phyloP scores from a whole-genome alignment of 768 basidiomycete species.

The Trametes punicea region DNA sequence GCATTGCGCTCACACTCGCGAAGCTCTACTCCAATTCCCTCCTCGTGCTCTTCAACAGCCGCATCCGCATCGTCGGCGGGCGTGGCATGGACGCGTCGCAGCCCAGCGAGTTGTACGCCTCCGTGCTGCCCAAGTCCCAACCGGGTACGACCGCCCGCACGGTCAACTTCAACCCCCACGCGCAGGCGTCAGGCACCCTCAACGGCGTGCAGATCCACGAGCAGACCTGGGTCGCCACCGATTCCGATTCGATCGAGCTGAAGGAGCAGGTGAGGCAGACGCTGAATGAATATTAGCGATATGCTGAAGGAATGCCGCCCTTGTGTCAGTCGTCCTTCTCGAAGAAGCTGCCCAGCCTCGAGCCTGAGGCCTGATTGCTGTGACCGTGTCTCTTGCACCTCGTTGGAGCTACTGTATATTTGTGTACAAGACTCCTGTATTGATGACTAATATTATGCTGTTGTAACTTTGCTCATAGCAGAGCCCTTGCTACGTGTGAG shows the following conservation, averaged over 20 bases:
- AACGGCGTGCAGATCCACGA: background rate
- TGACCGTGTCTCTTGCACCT: background rate
- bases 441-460: too few species aligned
- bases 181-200: background rate
- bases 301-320: background rate
- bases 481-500: background rate
- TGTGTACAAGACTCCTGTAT: too few species aligned
- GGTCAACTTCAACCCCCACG: background rate
- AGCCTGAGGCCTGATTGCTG: background rate
- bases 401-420: too few species aligned
- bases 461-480: too few species aligned
- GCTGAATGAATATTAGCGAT: background rate
- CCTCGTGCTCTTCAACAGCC: slow-evolving; percentile 10
- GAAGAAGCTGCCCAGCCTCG: background rate
- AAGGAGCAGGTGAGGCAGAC: background rate
- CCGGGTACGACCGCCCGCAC: background rate
- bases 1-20: slow-evolving; percentile 3
- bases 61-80: background rate
- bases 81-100: background rate
- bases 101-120: background rate
- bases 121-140: background rate
- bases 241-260: background rate
- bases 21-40: slow-evolving; percentile 14
- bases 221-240: background rate
- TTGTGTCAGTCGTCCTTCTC: background rate